Conservation (phyloP, 139 green algal species). For the Ulvella scutata region DNA sequence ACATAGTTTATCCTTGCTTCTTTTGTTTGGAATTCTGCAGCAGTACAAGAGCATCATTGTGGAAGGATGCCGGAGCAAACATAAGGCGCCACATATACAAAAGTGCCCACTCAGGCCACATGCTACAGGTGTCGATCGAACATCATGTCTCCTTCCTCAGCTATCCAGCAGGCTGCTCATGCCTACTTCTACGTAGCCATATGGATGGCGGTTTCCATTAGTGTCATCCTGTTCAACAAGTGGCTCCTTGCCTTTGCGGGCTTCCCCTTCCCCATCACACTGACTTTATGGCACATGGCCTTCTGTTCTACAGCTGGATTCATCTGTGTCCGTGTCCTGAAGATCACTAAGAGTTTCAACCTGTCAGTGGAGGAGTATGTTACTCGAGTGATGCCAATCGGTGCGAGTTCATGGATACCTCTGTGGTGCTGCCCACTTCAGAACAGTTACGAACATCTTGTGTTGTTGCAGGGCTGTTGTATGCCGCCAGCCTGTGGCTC, state of each 20-base stretch:
- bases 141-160: neutral
- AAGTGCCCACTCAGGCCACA: too few relatives aligned
- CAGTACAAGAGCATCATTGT: too few relatives aligned
- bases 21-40: too few relatives aligned
- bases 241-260: conserved; percentile 68
- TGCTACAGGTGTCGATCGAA: too few relatives aligned
- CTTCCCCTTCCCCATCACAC: conserved; percentile 80
- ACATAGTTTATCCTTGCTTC: too few relatives aligned
- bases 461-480: conserved; percentile 56
- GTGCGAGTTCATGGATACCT: conserved; percentile 8
- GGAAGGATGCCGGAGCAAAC: too few relatives aligned
- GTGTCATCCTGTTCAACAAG: conserved; percentile 92
- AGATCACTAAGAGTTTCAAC: conserved; percentile 49
- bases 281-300: conserved; percentile 80
- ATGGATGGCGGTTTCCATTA: conserved; percentile 59
- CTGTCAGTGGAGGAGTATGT: conserved; percentile 53
- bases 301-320: conserved; percentile 68
- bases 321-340: conserved; percentile 34
- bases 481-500: conserved; percentile 84
- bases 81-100: too few relatives aligned
- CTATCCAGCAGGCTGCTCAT: neutral
- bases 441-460: neutral
- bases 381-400: conserved; percentile 47
- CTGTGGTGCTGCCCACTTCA: neutral
- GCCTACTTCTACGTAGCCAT: conserved; percentile 54